Evolutionary conservation across 306 rosid species (phyloP), one percentile per base, ranked within the genome.

Genomic region (Prunus davidiana): DNA sequence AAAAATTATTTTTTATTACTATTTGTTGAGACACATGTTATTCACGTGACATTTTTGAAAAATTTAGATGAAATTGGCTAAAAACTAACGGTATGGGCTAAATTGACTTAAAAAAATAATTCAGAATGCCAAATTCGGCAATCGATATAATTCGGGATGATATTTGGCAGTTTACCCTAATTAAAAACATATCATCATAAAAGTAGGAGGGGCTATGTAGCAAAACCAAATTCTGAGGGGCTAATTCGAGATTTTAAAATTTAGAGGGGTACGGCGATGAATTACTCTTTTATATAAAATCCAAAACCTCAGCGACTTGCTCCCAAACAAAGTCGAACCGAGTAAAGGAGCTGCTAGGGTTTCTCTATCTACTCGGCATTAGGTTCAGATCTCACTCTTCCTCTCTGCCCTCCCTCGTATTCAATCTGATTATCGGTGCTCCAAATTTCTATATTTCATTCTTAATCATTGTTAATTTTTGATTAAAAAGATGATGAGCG

Each of bases 291-390:
- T 32, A 2, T 56, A 79, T 73, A 72, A 77, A 77, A 10, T 6
- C 30, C 46, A 73, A 73, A 73, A 60, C 61, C 28, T 28, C 43
- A 55, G 16, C 2, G 16, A 19, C 49, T 1, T 0, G 0, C n/a
- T 11, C 34, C 32, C 32, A 6, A 28, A 57, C 54, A 57, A 22
- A 8, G 46, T 51, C 34, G 67, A 41, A 14, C 65, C 72, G 75
- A 32, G 71, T 1, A 46, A 16, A 46, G 47, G 14, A 46, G 82
- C 79, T 55, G 86, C 88, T 82, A 82, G 91, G 89, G 91, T 81
- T 85, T 82, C 51, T 38, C 64, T 2, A 6, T 87, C 73, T 16
- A 9, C 71, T 20, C 24, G 56, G 24, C 61, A 27, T 32, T 14
- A 78, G 62, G 69, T 81, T 62, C 76, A 74, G 80, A 81, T 85